A percentile compares a stretch with the other conserved stretches of the same genome.
Evolutionary conservation across 2,329 filamentous ascomycete species (phyloP).

Genomic region (Aspergillus persii): DNA sequence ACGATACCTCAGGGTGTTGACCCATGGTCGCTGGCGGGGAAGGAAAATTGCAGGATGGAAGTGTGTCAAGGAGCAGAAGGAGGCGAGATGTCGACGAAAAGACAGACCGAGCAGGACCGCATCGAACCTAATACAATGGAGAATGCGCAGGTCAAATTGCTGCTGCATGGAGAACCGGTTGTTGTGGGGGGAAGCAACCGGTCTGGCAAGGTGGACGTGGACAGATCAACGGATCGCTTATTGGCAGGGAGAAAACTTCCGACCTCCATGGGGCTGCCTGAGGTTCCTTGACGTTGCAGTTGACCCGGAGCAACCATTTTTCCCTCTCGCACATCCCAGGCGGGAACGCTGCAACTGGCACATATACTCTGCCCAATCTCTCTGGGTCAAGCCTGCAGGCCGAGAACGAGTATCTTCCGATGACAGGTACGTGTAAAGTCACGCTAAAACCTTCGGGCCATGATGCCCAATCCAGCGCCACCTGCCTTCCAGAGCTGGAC

Average conservation of each 20-base stretch:
- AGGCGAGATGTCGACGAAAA: neutral
- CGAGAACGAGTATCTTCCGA: no score
- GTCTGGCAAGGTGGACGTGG: neutral
- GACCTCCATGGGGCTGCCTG: no score
- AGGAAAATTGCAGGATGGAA: neutral
- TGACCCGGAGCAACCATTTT: neutral
- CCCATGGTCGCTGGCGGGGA: neutral
- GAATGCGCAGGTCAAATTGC: no score
- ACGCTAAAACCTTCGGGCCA: no score
- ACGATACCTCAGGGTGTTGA: neutral
- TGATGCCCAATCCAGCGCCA: no score
- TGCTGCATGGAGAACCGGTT: neutral
- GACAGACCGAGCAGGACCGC: neutral
- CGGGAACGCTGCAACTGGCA: no score
- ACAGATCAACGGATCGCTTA: neutral
- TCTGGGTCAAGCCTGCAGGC: no score
- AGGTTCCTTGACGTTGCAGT: neutral
- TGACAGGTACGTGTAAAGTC: no score
- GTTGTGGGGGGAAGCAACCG: neutral
- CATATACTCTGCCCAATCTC: no score
- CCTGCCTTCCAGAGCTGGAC: no score
- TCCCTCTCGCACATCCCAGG: neutral
- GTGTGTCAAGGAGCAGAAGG: neutral
- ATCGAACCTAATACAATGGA: neutral
- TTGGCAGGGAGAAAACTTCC: neutral